phyloP scores from a whole-genome alignment of 106 monocot species.

The Hemerocallis citrina region DNA sequence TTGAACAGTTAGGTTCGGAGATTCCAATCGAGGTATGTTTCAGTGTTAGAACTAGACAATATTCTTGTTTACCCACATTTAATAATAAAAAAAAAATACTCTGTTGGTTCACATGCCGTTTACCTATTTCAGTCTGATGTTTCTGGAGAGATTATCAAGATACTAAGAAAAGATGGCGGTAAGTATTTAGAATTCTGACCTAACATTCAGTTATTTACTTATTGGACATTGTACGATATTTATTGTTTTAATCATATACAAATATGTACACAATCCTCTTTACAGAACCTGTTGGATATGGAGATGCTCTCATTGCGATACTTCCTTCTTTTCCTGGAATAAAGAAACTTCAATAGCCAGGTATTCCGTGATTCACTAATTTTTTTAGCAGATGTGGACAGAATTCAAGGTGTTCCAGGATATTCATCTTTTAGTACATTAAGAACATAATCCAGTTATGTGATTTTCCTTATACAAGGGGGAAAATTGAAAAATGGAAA shows the following conservation, averaged over 20 bases:
- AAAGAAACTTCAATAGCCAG: slow-evolving; percentile 49
- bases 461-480: too few relatives aligned
- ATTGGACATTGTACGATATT: not conserved
- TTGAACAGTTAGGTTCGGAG: slow-evolving; percentile 74
- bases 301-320: slow-evolving; percentile 64
- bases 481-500: too few relatives aligned
- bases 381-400: not conserved
- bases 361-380: not conserved
- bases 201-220: not conserved
- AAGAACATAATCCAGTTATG: too few relatives aligned
- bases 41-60: too few relatives aligned
- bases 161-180: slow-evolving; percentile 62
- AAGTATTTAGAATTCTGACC: slow-evolving; percentile 4
- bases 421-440: too few relatives aligned
- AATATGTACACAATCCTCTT: not conserved
- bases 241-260: not conserved
- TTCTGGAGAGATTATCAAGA: slow-evolving; percentile 75
- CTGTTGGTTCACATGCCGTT: not conserved
- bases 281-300: slow-evolving; percentile 76
- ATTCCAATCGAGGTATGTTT: slow-evolving; percentile 63
- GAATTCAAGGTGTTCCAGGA: too few relatives aligned
- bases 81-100: not conserved
- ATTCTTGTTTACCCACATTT: too few relatives aligned
- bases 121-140: slow-evolving; percentile 54
- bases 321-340: slow-evolving; percentile 77